phyloP scores from a whole-genome alignment of 1,284 basidiomycete species.

The Pascua sp. region DNA sequence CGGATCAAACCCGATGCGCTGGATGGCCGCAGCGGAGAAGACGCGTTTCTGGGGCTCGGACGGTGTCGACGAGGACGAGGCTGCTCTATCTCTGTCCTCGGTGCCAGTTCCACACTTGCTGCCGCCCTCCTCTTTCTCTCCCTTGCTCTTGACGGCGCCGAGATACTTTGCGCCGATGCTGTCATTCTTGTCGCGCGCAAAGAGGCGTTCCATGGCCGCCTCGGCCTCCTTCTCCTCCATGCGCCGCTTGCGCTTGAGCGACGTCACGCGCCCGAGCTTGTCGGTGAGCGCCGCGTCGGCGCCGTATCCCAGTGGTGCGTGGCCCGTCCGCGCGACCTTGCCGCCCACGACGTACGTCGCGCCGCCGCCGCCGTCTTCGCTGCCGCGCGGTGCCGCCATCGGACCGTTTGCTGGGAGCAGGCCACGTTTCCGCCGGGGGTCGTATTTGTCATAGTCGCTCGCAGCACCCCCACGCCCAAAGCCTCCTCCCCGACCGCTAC shows the following conservation, averaged over 20 bases:
- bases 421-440: conserved; percentile 56
- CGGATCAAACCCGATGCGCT: conserved; percentile 48
- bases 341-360: conserved; percentile 74
- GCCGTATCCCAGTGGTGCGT: conserved; percentile 22
- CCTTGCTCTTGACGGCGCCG: conserved; percentile 53
- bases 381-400: conserved; percentile 27
- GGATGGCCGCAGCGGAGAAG: conserved; percentile 42
- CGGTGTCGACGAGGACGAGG: conserved; percentile 13
- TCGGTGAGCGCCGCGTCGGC: conserved; percentile 58
- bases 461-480: too few relatives aligned
- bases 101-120: too few relatives aligned
- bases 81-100: too few relatives aligned
- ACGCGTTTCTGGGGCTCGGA: conserved; percentile 29
- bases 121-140: conserved; percentile 29
- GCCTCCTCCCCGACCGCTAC: conserved; percentile 38
- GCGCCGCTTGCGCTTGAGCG: conserved; percentile 64
- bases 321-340: conserved; percentile 55
- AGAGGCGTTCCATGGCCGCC: conserved; percentile 57
- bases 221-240: conserved; percentile 61
- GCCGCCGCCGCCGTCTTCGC: conserved; percentile 48
- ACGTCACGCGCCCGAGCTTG: conserved; percentile 61
- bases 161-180: conserved; percentile 41
- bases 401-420: conserved; percentile 35
- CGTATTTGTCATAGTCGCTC: conserved; percentile 53
- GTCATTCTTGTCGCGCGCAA: conserved; percentile 48